phyloP scores from a whole-genome alignment of 2,329 filamentous ascomycete species.

The Pseudogymnoascus sp. region DNA sequence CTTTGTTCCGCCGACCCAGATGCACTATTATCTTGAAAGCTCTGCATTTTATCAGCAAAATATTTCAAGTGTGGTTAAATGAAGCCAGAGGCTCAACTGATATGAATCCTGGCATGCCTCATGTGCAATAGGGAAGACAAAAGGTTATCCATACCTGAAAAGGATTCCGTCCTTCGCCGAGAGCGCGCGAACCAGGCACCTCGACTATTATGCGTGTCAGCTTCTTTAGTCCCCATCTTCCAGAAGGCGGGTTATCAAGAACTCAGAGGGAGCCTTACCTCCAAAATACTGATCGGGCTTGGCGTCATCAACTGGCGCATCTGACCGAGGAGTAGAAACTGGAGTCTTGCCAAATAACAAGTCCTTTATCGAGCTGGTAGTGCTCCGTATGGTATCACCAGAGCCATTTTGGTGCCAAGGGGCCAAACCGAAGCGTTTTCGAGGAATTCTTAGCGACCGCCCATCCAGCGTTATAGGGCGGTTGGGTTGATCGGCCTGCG shows the following conservation, averaged over 20 bases:
- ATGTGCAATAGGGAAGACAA: not conserved
- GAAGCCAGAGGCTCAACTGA: not conserved
- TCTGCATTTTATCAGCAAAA: not conserved
- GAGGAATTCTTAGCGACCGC: slow-evolving; percentile 12
- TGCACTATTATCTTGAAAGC: not conserved
- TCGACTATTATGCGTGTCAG: slow-evolving; percentile 22
- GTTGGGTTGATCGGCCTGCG: slow-evolving; percentile 4
- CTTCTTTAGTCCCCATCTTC: slow-evolving; percentile 10
- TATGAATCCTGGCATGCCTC: not conserved
- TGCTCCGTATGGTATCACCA: slow-evolving; percentile 22
- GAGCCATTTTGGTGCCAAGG: slow-evolving; percentile 28
- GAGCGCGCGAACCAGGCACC: not conserved
- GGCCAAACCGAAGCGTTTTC: slow-evolving; percentile 23
- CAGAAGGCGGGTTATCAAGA: not conserved
- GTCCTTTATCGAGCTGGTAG: slow-evolving; percentile 25
- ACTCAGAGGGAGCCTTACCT: not conserved
- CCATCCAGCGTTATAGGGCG: slow-evolving; percentile 12
- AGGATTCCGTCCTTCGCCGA: not conserved
- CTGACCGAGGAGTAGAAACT: slow-evolving; percentile 20
- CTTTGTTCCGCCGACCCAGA: not conserved
- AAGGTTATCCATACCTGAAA: not conserved
- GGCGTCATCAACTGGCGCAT: not conserved
- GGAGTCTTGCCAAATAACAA: slow-evolving; percentile 27
- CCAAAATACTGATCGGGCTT: not conserved
- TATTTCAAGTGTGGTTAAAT: not conserved